Conservation (phyloP, 805 yeast genomes). For the Saccharomycopsis vini region DNA sequence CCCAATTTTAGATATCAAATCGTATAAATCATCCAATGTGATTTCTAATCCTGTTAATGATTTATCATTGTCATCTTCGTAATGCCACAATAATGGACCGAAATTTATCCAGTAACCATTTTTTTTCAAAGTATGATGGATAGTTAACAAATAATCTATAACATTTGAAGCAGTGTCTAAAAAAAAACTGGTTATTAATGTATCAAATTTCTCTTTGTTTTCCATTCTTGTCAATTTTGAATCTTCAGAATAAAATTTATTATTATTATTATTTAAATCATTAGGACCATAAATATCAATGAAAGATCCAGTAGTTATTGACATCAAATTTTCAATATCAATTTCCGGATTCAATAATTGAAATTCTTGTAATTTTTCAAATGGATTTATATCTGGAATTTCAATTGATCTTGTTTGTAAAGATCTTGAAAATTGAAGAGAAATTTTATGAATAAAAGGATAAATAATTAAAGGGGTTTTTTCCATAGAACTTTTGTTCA, state of each 20-base stretch:
- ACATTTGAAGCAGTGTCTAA: slow-evolving; percentile 56
- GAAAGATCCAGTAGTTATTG: slow-evolving; percentile 69
- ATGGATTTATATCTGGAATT: slow-evolving; percentile 46
- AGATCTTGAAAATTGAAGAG: slow-evolving; percentile 36
- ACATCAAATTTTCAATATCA: slow-evolving; percentile 45
- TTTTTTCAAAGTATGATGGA: slow-evolving; percentile 35
- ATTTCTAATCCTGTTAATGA: slow-evolving; percentile 52
- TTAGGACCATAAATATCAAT: slow-evolving; percentile 56
- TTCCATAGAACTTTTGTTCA: slow-evolving; percentile 36
- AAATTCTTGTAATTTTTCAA: slow-evolving; percentile 28
- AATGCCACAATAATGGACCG: slow-evolving; percentile 70
- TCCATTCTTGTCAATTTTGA: slow-evolving; percentile 21
- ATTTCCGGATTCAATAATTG: slow-evolving; percentile 30
- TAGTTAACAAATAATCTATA: slow-evolving; percentile 45
- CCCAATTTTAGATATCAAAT: slow-evolving; percentile 38
- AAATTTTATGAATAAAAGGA: slow-evolving; percentile 47
- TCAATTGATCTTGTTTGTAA: slow-evolving; percentile 41
- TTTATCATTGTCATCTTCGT: slow-evolving; percentile 38
- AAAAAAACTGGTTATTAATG: slow-evolving; percentile 48
- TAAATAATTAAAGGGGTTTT: slow-evolving; percentile 35
- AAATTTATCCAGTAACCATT: slow-evolving; percentile 54
- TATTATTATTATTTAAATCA: slow-evolving; percentile 11
- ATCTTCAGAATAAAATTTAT: slow-evolving; percentile 1
- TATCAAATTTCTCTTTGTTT: slow-evolving; percentile 34
- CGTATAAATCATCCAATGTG: slow-evolving; percentile 44